phyloP scores from a whole-genome alignment of 768 basidiomycete genomes.

The Boletus reticuloceps region DNA sequence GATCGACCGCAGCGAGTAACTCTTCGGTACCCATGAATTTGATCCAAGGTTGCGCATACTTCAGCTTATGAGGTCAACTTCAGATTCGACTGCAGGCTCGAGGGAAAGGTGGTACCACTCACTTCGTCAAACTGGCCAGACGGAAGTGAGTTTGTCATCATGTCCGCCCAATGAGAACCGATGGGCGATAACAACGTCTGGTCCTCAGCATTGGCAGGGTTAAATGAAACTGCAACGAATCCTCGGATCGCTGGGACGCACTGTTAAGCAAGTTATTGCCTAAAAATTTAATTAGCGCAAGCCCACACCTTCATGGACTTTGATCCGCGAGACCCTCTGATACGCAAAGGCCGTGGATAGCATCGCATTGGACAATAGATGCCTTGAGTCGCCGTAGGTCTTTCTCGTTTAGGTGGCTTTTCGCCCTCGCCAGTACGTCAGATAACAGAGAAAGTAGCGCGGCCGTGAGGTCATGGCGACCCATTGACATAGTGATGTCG shows the following conservation, averaged over 20 bases:
- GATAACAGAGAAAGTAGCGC: conserved; percentile 41
- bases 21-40: conserved; percentile 45
- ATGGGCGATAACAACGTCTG: conserved; percentile 39
- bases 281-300: not conserved
- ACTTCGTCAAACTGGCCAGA: conserved; percentile 7
- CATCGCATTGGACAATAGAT: conserved; percentile 34
- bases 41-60: conserved; percentile 45
- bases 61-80: conserved; percentile 10
- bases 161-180: conserved; percentile 41
- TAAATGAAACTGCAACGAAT: conserved; percentile 41
- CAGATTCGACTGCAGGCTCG: not conserved
- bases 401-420: conserved; percentile 21
- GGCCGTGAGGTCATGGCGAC: conserved; percentile 21
- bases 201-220: conserved; percentile 37
- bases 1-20: conserved; percentile 45
- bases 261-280: not conserved
- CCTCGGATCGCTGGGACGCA: conserved; percentile 37
- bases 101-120: not conserved
- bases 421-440: conserved; percentile 33
- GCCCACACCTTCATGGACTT: conserved; percentile 36
- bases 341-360: conserved; percentile 36
- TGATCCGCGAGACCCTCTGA: conserved; percentile 21
- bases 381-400: conserved; percentile 41
- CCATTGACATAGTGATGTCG: conserved; percentile 23
- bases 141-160: conserved; percentile 13